These are phyloP conservation scores for Aspergillus glaucus DNA, from an alignment of 2,329 filamentous ascomycete genomes.

Conservation along the genomic window DNA sequence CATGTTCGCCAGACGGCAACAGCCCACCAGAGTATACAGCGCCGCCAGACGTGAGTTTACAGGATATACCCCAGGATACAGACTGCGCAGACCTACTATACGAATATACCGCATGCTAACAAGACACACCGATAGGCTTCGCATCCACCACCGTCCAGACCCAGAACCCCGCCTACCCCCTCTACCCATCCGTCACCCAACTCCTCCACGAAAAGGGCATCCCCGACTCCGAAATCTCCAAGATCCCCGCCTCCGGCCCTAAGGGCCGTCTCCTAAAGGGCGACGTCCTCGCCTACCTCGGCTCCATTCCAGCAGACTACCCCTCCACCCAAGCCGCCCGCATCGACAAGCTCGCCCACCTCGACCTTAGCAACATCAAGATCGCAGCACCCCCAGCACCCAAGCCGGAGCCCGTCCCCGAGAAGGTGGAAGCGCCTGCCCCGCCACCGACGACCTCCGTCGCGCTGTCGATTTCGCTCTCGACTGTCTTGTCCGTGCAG, in stretches of 20 bases:
- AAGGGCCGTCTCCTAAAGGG: constrained; percentile 87
- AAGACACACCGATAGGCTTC: constrained; percentile 20
- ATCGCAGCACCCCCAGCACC: constrained; percentile 48
- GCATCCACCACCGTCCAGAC: constrained; percentile 28
- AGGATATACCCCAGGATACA: constrained; percentile 2
- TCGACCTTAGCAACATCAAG: constrained; percentile 96
- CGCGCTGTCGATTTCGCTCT: constrained; percentile 69
- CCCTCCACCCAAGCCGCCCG: constrained; percentile 64
- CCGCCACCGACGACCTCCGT: constrained; percentile 40
- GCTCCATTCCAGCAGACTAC: constrained; percentile 65
- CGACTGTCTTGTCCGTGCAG: constrained; percentile 72
- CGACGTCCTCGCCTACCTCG: constrained; percentile 85
- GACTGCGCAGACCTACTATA: not conserved
- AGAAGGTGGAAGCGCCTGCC: constrained; percentile 20
- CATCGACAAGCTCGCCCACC: constrained; percentile 69
- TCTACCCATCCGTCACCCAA: constrained; percentile 71
- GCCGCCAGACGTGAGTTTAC: constrained; percentile 30
- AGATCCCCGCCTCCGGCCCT: constrained; percentile 83
- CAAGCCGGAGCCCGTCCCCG: constrained; percentile 29
- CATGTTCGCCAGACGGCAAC: constrained; percentile 30
- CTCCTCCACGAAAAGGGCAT: constrained; percentile 75
- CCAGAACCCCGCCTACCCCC: constrained; percentile 43
- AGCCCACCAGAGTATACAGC: constrained; percentile 21
- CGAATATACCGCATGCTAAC: not conserved
- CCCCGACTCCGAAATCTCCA: constrained; percentile 65